Percentiles rank a stretch among this genome's conserved stretches.
Conservation (phyloP, 2,329 filamentous ascomycete genomes). For the Clathrospora elynae region DNA sequence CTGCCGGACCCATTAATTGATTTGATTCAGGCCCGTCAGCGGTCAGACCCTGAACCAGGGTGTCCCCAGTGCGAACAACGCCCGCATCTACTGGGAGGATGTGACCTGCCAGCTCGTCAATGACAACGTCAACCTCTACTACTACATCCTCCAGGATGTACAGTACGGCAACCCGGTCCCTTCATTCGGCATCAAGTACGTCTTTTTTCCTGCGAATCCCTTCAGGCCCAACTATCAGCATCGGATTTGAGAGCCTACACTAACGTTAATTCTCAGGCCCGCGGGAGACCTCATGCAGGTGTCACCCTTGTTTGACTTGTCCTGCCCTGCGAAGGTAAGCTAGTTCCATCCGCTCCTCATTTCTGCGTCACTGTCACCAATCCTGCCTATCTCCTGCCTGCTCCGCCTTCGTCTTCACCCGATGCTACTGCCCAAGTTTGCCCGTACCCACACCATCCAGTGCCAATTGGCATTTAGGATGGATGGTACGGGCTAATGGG, state of each 20-base stretch:
- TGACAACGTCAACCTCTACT: conserved; percentile 61
- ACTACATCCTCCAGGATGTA: conserved; percentile 77
- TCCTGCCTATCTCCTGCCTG: conserved; percentile 25
- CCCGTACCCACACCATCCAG: conserved; percentile 19
- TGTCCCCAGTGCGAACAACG: conserved; percentile 68
- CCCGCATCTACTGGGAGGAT: conserved; percentile 78
- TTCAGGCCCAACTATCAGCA: too few species aligned
- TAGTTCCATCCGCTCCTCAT: conserved; percentile 23
- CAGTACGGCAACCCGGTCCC: conserved; percentile 64
- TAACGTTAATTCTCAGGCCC: too few species aligned
- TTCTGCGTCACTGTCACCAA: conserved; percentile 23
- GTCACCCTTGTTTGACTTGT: conserved; percentile 43
- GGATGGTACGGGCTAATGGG: conserved; percentile 37
- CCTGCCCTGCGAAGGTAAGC: conserved; percentile 45
- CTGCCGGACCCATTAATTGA: too few species aligned
- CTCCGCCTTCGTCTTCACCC: conserved; percentile 1
- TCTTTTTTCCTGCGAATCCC: too few species aligned
- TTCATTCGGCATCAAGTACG: conserved; percentile 75
- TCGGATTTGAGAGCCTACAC: too few species aligned
- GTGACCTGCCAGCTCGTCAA: conserved; percentile 74
- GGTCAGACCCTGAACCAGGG: conserved; percentile 66
- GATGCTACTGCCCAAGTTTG: conserved; percentile 20
- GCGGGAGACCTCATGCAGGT: conserved; percentile 40
- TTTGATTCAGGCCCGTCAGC: conserved; percentile 76
- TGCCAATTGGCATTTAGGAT: conserved; percentile 20